phyloP scores from a whole-genome alignment of 768 basidiomycete species.

The Leccinum subgranulosum region DNA sequence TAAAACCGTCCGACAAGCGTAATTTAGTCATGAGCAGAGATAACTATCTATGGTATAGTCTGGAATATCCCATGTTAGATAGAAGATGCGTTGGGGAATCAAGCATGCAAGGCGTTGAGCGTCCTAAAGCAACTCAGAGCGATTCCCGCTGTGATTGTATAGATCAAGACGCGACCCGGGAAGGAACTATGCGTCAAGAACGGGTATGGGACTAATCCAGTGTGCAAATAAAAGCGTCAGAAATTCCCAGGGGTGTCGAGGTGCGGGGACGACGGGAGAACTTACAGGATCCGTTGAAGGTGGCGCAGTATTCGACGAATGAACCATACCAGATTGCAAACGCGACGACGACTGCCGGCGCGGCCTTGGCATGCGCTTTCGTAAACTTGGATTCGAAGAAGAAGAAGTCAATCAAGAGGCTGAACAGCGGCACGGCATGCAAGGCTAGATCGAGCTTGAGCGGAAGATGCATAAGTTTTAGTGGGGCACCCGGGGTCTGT shows the following conservation, averaged over 20 bases:
- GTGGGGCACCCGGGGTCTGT: neutral
- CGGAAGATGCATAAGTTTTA: slow-evolving; percentile 39
- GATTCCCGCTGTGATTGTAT: slow-evolving; percentile 47
- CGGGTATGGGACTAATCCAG: slow-evolving; percentile 69
- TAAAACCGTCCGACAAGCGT: neutral
- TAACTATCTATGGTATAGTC: neutral
- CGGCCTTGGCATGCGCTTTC: slow-evolving; percentile 4
- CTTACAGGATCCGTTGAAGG: slow-evolving; percentile 60
- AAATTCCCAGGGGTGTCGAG: neutral
- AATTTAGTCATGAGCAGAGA: neutral
- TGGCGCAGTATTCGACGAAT: slow-evolving; percentile 69
- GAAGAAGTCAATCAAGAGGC: slow-evolving; percentile 66
- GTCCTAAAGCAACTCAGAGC: slow-evolving; percentile 54
- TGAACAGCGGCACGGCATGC: slow-evolving; percentile 59
- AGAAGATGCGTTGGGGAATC: neutral
- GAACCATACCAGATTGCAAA: slow-evolving; percentile 49
- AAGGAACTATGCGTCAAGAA: slow-evolving; percentile 66
- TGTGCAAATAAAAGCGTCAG: neutral
- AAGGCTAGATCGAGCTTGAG: slow-evolving; percentile 59
- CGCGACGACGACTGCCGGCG: slow-evolving; percentile 14
- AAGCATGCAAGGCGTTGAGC: slow-evolving; percentile 57
- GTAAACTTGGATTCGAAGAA: slow-evolving; percentile 58
- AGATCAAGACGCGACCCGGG: slow-evolving; percentile 54
- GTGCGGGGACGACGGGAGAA: slow-evolving; percentile 6
- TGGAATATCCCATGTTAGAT: neutral